A percentile compares a stretch with the other conserved stretches of the same genome.
These are phyloP conservation scores for Fusarium fracticaudum DNA, from an alignment of 2,329 filamentous ascomycete genomes.

Conservation along the genomic window DNA sequence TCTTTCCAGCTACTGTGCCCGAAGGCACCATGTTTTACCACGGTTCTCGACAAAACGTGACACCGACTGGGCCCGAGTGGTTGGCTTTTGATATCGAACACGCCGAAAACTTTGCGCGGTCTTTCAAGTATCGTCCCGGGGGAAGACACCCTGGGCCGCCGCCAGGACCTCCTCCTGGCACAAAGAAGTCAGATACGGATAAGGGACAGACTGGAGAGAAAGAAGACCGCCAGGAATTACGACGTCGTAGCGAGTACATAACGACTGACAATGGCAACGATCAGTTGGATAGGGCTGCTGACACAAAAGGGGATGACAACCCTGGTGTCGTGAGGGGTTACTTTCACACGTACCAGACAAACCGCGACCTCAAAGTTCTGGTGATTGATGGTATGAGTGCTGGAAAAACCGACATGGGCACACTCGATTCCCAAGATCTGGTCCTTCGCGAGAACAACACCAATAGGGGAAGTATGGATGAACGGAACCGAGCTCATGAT, in stretches of 20 bases:
- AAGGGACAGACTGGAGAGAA: neutral
- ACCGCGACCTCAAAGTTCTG: conserved; percentile 66
- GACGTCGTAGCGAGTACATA: neutral
- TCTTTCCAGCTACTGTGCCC: conserved; percentile 73
- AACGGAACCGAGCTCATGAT: conserved; percentile 61
- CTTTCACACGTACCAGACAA: conserved; percentile 72
- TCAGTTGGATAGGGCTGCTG: neutral
- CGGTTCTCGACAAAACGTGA: conserved; percentile 58
- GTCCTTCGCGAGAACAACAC: conserved; percentile 60
- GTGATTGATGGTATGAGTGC: conserved; percentile 78
- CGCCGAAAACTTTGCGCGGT: conserved; percentile 69
- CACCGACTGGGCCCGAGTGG: conserved; percentile 70
- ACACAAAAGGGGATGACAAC: conserved; percentile 8
- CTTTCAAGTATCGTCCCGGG: conserved; percentile 1
- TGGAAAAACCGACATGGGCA: conserved; percentile 71
- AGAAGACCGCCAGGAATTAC: conserved; percentile 12
- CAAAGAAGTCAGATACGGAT: neutral
- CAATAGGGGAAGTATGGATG: conserved; percentile 44
- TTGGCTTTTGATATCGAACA: conserved; percentile 82
- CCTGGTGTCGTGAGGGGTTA: conserved; percentile 58
- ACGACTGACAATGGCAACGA: neutral
- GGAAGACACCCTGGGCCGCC: neutral
- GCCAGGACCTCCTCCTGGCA: neutral
- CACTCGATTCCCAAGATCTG: conserved; percentile 73
- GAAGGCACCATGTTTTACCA: conserved; percentile 74